A percentile compares a stretch with the other conserved stretches of the same genome.
These are phyloP conservation scores for Asterophora lycoperdoides DNA, from an alignment of 768 basidiomycete genomes.

Conservation along the genomic window DNA sequence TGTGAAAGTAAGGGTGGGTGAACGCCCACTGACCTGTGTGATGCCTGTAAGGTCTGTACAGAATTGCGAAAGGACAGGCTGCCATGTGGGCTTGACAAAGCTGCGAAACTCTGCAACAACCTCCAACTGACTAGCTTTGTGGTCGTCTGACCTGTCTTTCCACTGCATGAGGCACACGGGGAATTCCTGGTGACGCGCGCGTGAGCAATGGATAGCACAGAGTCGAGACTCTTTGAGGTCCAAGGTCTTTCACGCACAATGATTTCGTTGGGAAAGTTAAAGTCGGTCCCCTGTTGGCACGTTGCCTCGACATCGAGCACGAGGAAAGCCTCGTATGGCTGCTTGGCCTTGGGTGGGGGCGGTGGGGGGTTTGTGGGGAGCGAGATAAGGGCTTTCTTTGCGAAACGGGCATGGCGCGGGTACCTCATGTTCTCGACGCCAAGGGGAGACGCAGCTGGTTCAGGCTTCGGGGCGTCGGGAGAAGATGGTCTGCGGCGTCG, in stretches of 20 bases:
- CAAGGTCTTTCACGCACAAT: constrained; percentile 54
- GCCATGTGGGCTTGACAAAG: constrained; percentile 87
- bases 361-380: constrained; percentile 3
- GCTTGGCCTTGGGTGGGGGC: constrained; percentile 23
- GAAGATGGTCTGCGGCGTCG: constrained; percentile 9
- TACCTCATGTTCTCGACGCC: constrained; percentile 9
- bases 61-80: constrained; percentile 74
- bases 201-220: background rate
- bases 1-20: background rate
- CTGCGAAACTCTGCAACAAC: constrained; percentile 80
- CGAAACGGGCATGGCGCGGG: constrained; percentile 9
- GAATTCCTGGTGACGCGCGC: constrained; percentile 61
- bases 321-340: constrained; percentile 72
- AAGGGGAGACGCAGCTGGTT: background rate
- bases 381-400: constrained; percentile 17
- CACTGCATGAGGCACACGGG: constrained; percentile 88
- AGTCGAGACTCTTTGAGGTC: constrained; percentile 1
- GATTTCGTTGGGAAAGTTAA: constrained; percentile 92
- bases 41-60: constrained; percentile 90
- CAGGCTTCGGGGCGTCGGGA: background rate
- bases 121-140: constrained; percentile 54
- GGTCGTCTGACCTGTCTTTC: constrained; percentile 55
- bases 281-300: constrained; percentile 61
- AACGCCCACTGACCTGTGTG: constrained; percentile 62
- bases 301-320: constrained; percentile 91